Percentiles rank a stretch among this genome's conserved stretches.
phyloP scores from a whole-genome alignment of 2,329 filamentous ascomycete species.

The Fusarium ramigenum region DNA sequence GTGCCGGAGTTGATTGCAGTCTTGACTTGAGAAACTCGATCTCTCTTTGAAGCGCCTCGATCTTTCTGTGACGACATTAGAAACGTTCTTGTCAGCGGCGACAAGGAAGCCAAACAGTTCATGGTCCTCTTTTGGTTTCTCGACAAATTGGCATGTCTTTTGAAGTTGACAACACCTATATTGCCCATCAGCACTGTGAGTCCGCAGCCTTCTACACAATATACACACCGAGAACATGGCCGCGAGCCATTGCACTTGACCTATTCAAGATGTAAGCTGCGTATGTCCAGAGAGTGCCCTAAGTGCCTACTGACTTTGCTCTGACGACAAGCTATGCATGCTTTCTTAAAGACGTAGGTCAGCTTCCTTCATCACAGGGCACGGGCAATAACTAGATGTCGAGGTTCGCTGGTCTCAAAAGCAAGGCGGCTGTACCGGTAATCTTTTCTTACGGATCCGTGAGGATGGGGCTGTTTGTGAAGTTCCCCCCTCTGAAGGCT shows the following conservation, averaged over 20 bases:
- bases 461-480: neutral
- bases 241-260: slow-evolving; percentile 10
- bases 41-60: slow-evolving; percentile 8
- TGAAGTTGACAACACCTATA: neutral
- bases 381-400: too few species aligned
- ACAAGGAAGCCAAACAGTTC: neutral
- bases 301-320: neutral
- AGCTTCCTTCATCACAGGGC: neutral
- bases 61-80: neutral
- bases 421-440: neutral
- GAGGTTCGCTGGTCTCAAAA: neutral
- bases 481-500: neutral
- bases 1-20: neutral
- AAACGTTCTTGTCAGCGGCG: fast-evolving
- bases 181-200: neutral
- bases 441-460: slow-evolving; percentile 9
- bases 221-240: slow-evolving; percentile 5
- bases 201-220: fast-evolving
- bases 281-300: fast-evolving
- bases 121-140: slow-evolving; percentile 6
- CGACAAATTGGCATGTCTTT: neutral
- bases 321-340: slow-evolving; percentile 11
- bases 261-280: neutral
- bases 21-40: neutral
- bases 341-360: neutral